Evolutionary conservation across 2,329 filamentous ascomycete species (phyloP), one percentile per base, ranked within the genome.

Genomic region (Zymoseptoria pseudotritici): DNA sequence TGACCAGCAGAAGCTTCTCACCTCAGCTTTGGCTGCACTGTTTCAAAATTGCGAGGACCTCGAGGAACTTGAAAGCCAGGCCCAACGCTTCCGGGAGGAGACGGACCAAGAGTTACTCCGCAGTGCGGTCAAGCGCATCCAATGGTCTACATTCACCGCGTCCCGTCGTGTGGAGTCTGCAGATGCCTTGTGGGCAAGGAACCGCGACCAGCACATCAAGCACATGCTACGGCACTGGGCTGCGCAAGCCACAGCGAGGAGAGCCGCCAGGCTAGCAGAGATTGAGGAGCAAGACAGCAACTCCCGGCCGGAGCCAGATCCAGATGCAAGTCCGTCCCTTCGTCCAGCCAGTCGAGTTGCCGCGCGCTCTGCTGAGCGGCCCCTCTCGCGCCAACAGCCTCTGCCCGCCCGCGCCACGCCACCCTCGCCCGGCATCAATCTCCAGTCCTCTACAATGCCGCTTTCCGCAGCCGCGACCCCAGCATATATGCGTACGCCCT

Each of bases 181-280:
- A 0, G 74, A 80, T 42, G 80, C 82, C 6, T 73, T 86, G 63
- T 74, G 76, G 55, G 76, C 79, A 19, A 74, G 83, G 19, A 83
- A 81, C 62, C 75, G 80, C 46, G 77, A 81, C 58, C 81, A 81
- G 62, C 83, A 85, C 68, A 73, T 79, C 26, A 76, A 80, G 58
- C 78, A 78, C 29, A 82, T 85, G 75, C 71, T 86, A 54, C 75
- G 80, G 22, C 78, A 80, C 61, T 86, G 83, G 83, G 68, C 75
- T 11, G 77, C 79, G 17, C 78, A 77, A 57, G 75, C 79, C 62
- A 58, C 69, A 1, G 70, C 73, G 26, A 60, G 63, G 8, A 64
- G 66, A 20, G 54, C 60, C 1, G 58, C 61, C 6, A 64, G 60
- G n/a, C 59, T 9, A 49, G 57, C 49, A 19, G 58, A 62, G 3